Evolutionary conservation across 495 filamentous ascomycete genomes (phyloP), one percentile per base, ranked within the genome.

Genomic region (Staphylotrichum longicolle): DNA sequence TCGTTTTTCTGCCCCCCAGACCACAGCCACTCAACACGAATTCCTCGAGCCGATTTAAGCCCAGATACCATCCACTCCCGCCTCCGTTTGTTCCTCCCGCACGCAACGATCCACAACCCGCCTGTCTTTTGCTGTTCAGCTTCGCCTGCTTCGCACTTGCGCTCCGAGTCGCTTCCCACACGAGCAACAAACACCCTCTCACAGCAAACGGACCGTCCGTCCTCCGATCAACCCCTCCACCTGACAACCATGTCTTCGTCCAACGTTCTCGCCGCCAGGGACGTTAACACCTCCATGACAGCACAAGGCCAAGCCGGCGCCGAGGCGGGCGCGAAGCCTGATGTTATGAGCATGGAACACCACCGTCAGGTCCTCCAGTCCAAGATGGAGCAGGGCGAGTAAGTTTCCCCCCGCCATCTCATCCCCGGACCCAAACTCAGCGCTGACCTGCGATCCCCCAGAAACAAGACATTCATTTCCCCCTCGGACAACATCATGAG

Each of bases 401-500:
- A 77, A 72, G 75, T 69, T n/a, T 5, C 34, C 46, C 46, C 20
- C 20, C 20, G 20, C 20, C 20, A 27, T 27, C 20, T 27, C 20
- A 1, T 27, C 20, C 20, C 20, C 20, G 20, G 20, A 27, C 1
- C 20, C 20, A 1, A 27, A 27, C 20, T 5, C 47, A 6, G 47
- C 8, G 32, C 30, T 56, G 10, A 33, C 27, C 5, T 20, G 15
- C 46, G 3, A 34, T 4, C 12, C 6, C 41, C 60, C 55, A 75
- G 74, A 33, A 78, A 85, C 57, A 83, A 85, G 68, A 76, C 82
- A 60, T 97, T 95, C 76, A 78, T 96, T 70, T 94, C 90, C n/a
- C 93, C 93, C 0, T 94, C 90, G 10, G 93, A 97, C 70, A 88
- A 85, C 71, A 91, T 97, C 75, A 88, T 95, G 88, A 91, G 88